Base-by-base conservation (phyloP, 169 alveolate genomes). In the Plasmodium falciparum region DNA sequence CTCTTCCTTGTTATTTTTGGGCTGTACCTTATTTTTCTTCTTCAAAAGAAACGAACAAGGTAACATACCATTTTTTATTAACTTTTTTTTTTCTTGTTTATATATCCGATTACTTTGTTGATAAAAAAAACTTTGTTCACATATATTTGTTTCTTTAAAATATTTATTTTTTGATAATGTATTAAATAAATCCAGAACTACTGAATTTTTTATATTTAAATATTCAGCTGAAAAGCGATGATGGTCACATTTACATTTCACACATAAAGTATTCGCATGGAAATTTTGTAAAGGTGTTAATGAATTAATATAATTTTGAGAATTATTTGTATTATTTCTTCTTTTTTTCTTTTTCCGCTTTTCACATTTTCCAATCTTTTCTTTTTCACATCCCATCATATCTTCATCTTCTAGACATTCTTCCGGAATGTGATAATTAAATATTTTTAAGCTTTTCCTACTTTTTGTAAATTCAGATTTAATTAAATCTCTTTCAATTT, bases 231-330 rank as follows among this genome's bases (percentile, higher is more conserved):
- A n/a, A 56, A 78, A 78, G 50, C 67, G 54, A 33, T 50, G 26
- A 58, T 78, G 89, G 1, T 63, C 43, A n/a, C 89, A 78, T 52
- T 66, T 78, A 52, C 67, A 65, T 13, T 65, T 66, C 89, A 78
- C 67, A 71, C 89, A 78, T 29, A 78, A 43, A n/a, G 17, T 22
- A 7, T 78, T 78, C 8, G 65, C 63, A 65, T 71, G 50, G 24
- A 78, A 78, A 15, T 50, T 52, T 78, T 78, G 89, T 4, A 66
- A 56, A 65, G 89, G 89, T n/a, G 75, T 78, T 58, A 78, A 45
- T 58, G 89, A 78, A 52, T 78, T 78, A n/a, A 56, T 22, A 78
- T 20, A 66, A 0, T 67, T 50, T 1, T 78, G 89, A 17, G 89
- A 78, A 26, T 75, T 24, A 26, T 78, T 6, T 2, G 89, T 15